These are phyloP conservation scores for Suillus decipiens DNA, from an alignment of 768 basidiomycete genomes.

Conservation along the genomic window DNA sequence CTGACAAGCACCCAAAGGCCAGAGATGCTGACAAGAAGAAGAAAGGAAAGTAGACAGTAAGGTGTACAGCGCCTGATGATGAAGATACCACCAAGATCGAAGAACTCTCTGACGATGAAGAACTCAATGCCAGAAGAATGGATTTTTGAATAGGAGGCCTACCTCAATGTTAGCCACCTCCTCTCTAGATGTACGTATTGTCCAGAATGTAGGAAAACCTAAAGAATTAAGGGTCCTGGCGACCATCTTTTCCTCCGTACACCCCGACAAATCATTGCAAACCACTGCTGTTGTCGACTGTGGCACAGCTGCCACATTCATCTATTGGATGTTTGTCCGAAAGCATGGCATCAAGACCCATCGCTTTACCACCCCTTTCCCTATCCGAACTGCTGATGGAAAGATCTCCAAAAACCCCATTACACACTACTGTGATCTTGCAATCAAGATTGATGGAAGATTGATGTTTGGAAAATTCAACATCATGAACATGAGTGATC, in stretches of 20 bases:
- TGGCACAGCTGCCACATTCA: too few relatives aligned
- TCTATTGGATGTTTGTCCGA: too few relatives aligned
- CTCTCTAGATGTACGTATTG: too few relatives aligned
- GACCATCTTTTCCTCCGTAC: background rate
- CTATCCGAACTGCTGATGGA: background rate
- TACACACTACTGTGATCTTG: background rate
- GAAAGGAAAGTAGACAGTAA: too few relatives aligned
- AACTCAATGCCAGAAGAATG: too few relatives aligned
- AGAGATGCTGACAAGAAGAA: too few relatives aligned
- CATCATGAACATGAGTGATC: background rate
- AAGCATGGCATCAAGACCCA: background rate
- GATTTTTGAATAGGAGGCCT: too few relatives aligned
- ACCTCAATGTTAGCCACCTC: too few relatives aligned
- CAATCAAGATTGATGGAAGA: background rate
- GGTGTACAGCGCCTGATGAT: too few relatives aligned
- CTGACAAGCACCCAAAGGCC: too few relatives aligned
- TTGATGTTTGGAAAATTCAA: background rate
- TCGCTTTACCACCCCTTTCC: accelerated
- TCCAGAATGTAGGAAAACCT: background rate
- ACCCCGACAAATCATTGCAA: background rate
- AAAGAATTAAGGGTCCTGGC: background rate
- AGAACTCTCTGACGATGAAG: too few relatives aligned
- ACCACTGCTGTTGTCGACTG: background rate
- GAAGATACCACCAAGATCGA: too few relatives aligned
- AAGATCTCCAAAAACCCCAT: background rate